Conservation (phyloP, 2,329 filamentous ascomycete genomes). For the Akanthomyces muscarius region DNA sequence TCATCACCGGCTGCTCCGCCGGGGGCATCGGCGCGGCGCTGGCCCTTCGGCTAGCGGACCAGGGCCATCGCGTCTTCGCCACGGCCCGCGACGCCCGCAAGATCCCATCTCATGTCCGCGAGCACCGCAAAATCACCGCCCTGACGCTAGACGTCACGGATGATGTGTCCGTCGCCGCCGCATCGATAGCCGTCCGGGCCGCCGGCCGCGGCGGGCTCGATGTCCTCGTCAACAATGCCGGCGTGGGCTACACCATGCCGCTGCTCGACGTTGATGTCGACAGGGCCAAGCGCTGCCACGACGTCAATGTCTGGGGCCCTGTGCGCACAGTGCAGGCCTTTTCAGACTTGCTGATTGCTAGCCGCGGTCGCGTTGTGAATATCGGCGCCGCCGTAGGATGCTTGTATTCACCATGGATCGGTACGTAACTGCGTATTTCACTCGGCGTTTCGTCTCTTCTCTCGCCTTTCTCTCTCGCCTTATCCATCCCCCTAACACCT, state of each 20-base stretch:
- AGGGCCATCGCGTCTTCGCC: slow-evolving; percentile 31
- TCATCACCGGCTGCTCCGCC: slow-evolving; percentile 19
- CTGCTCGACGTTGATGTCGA: slow-evolving; percentile 29
- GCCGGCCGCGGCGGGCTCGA: slow-evolving; percentile 21
- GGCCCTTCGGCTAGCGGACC: slow-evolving; percentile 21
- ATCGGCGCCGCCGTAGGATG: not conserved
- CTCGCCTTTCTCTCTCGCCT: not conserved
- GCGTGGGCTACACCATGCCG: slow-evolving; percentile 24
- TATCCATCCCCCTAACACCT: not conserved
- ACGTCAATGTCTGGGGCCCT: slow-evolving; percentile 40
- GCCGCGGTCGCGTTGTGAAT: slow-evolving; percentile 27
- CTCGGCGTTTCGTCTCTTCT: too few species aligned
- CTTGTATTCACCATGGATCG: slow-evolving; percentile 13
- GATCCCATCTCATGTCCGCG: slow-evolving; percentile 22
- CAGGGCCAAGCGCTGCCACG: slow-evolving; percentile 34
- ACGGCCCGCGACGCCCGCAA: slow-evolving; percentile 28
- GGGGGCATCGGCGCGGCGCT: slow-evolving; percentile 28
- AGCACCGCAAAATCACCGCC: slow-evolving; percentile 24
- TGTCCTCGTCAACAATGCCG: slow-evolving; percentile 25
- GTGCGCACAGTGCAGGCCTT: slow-evolving; percentile 35
- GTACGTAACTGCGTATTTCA: not conserved
- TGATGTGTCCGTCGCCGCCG: slow-evolving; percentile 24
- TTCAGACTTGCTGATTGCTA: slow-evolving; percentile 23
- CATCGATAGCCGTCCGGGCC: slow-evolving; percentile 19
- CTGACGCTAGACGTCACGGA: slow-evolving; percentile 32